Percentiles rank a stretch among this genome's conserved stretches.
Conservation (phyloP, 1,139 yeast species). For the Kazachstania sp. region DNA sequence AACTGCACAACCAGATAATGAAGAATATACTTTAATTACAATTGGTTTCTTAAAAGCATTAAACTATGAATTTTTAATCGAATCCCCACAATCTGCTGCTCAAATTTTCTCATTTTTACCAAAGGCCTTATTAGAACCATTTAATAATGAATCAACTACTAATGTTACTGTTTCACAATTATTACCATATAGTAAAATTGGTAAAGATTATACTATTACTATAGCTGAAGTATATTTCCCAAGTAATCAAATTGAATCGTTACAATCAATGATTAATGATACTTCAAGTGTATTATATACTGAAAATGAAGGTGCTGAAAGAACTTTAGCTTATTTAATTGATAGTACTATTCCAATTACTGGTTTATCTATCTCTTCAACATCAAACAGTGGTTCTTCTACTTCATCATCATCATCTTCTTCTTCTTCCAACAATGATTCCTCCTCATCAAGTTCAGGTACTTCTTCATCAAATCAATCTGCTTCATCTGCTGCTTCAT, state of each 20-base stretch:
- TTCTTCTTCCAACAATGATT: no score
- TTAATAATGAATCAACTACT: slow-evolving; percentile 30
- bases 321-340: slow-evolving; percentile 46
- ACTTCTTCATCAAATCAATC: background rate
- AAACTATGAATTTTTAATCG: slow-evolving; percentile 65
- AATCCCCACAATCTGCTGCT: slow-evolving; percentile 58
- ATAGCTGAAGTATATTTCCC: slow-evolving; percentile 75
- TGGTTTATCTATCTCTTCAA: slow-evolving; percentile 35
- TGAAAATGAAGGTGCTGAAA: slow-evolving; percentile 40
- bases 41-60: slow-evolving; percentile 61
- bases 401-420: background rate
- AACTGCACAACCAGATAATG: slow-evolving; percentile 7
- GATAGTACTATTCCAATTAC: slow-evolving; percentile 58
- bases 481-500: background rate
- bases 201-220: slow-evolving; percentile 50
- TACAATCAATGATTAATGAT: slow-evolving; percentile 40
- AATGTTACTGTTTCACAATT: slow-evolving; percentile 50
- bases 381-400: slow-evolving; percentile 4
- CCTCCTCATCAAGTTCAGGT: no score
- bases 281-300: slow-evolving; percentile 42
- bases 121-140: slow-evolving; percentile 44
- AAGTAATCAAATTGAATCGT: slow-evolving; percentile 35
- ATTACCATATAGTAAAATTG: slow-evolving; percentile 51
- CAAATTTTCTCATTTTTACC: slow-evolving; percentile 71
- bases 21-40: slow-evolving; percentile 45